Conservation (phyloP, 148 eudicot genomes). For the Nepenthes gracilis region DNA sequence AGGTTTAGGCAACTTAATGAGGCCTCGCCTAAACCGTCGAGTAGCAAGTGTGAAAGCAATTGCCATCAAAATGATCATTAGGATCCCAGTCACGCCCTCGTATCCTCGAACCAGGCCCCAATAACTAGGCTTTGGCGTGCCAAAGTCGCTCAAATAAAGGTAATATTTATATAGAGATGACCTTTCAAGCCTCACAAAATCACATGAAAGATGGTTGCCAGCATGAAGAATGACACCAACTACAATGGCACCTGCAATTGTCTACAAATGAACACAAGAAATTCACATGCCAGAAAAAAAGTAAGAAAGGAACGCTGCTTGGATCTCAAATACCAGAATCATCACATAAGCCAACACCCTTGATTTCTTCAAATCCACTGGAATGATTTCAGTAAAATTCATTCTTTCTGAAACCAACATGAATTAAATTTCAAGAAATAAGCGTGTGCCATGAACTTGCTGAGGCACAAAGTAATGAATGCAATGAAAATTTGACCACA, state of each 20-base stretch:
- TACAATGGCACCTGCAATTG: conserved; percentile 79
- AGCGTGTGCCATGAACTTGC: no score
- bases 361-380: no score
- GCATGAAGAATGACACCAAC: conserved; percentile 57
- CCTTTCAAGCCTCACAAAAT: conserved; percentile 67
- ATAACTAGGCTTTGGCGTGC: conserved; percentile 39
- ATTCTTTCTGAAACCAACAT: no score
- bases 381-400: no score
- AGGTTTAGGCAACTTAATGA: conserved; percentile 58
- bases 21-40: conserved; percentile 54
- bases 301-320: no score
- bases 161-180: conserved; percentile 26
- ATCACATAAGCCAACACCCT: no score
- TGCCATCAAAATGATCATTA: conserved; percentile 56
- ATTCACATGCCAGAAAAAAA: neutral
- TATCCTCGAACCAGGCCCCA: conserved; percentile 39
- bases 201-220: conserved; percentile 70
- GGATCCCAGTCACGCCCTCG: conserved; percentile 66
- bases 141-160: conserved; percentile 39
- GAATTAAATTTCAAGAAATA: no score
- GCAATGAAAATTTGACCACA: no score
- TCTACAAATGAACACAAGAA: conserved; percentile 26
- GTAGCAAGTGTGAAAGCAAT: conserved; percentile 72
- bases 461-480: no score
- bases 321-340: no score